These are phyloP conservation scores for Fraxinus nigra DNA, from an alignment of 305 asterid species.

Conservation along the genomic window DNA sequence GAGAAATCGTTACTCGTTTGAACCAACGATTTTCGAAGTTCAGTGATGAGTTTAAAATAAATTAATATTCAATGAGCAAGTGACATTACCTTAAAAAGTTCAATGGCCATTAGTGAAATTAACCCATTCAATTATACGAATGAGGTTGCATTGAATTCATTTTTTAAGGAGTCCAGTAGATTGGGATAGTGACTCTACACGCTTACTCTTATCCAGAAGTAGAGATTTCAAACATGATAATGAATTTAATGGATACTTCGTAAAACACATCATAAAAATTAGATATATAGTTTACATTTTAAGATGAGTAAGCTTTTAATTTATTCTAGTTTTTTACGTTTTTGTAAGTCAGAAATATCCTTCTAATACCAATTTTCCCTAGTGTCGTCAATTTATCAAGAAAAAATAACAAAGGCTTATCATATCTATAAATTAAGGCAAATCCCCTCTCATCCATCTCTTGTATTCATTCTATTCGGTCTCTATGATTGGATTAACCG, in stretches of 20 bases:
- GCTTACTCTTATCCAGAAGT: background rate
- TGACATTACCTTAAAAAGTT: no score
- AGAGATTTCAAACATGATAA: background rate
- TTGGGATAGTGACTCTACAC: background rate
- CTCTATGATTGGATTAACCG: no score
- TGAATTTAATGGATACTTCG: background rate
- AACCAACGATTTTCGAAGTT: background rate
- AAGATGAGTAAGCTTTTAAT: background rate
- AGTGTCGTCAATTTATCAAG: background rate
- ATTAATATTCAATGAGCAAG: background rate
- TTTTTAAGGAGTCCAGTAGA: background rate
- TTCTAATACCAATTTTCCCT: background rate
- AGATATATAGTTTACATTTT: background rate
- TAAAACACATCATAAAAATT: background rate
- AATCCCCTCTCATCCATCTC: no score
- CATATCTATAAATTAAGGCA: no score
- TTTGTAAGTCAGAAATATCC: background rate
- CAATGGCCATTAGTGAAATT: background rate
- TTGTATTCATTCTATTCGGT: background rate
- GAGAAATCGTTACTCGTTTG: background rate
- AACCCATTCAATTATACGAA: background rate
- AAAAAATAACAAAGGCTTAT: background rate
- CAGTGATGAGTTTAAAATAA: background rate
- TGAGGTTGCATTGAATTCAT: background rate
- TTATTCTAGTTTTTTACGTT: no score